Evolutionary conservation across 2,329 filamentous ascomycete genomes (phyloP), one percentile per base, ranked within the genome.

Genomic region (Harringtonia lauricola): DNA sequence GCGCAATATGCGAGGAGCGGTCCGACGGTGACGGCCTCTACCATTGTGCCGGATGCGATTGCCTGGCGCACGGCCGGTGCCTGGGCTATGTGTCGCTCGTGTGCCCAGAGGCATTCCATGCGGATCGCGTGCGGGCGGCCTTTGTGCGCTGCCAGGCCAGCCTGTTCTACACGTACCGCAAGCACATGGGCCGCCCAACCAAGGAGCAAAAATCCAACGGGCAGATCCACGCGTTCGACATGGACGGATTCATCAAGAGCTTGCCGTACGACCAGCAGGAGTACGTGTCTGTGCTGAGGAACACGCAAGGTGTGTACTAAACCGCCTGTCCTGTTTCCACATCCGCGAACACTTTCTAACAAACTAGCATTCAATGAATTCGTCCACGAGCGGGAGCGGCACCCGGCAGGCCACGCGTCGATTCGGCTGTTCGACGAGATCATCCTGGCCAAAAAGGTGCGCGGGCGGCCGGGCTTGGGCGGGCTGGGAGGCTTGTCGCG

Each of bases 401-500:
- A 72, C 8, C 67, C 76, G 2, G 61, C 76, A 0, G 70, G 76
- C 8, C 72, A 84, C 49, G 73, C 83, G 0, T 62, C 71, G 2
- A 79, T 90, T 54, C 82, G 83, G 44, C 72, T 92, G 1, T 92
- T 92, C 54, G 86, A 92, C 59, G 83, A 89, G 59, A 80, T 92
- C 54, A 86, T 92, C 54, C 69, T 90, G 41, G 83, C 84, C 28
- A 92, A 92, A 67, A 77, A 75, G 57, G 71, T 72, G 24, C 71
- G 75, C 40, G 83, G 84, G 21, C 79, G 79, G 29, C 70, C 76
- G 1, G 76, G 73, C 5, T 67, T 88, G 46, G 42, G 72, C 75
- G 24, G 84, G 80, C 31, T 49, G 10, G 26, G 47, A 15, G 31
- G 47, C 8, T 70, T 80, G 26, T 78, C 73, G 1, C 71, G 76